Base-by-base conservation (phyloP, 2,329 filamentous ascomycete genomes). In the Clarireedia sp. region DNA sequence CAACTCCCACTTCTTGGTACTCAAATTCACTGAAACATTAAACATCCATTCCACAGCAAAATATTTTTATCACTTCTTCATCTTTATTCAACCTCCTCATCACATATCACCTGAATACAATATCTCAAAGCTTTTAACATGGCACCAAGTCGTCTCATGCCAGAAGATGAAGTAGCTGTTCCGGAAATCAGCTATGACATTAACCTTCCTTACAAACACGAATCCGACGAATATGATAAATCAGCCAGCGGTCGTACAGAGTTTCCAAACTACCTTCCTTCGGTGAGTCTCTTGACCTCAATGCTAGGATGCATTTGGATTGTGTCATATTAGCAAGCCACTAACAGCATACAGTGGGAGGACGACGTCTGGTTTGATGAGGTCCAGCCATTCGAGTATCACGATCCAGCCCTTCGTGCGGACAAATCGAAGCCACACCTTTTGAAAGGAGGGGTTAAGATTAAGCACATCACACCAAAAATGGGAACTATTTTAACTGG, bases 341-440 rank as follows among this genome's bases (percentile, higher is more conserved):
- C 51, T 54, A 54, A 54, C 37, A 43, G 16, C 17, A 49, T 9
- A 12, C 40, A 54, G 44, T 76, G 74, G 74, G 74, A 76, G 55
- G 68, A 71, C 38, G 62, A 59, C 5, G 60, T 74, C 29, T 76
- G 72, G 71, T 75, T 74, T 57, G 72, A 74, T 46, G 73, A 73
- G 36, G 68, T 75, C 19, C 70, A 69, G 14, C 64, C 67, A 38
- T 76, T 75, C 63, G 67, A 73, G 29, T 76, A 73, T 59, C 57
- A 70, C 37, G 74, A 77, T 62, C 74, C 74, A 54, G 74, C 74
- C 4, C 66, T 76, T 41, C 72, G 74, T 57, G 86, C 86, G 41
- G 77, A 87, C 68, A 80, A 80, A 63, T 75, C 76, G 6, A 86
- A 86, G 72, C 83, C 77, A 57, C 74, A 77, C 10, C 73, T 87